Evolutionary conservation across 371 early-diverging fungal genomes (phyloP).

Genomic region (Rhizopus arrhizus): DNA sequence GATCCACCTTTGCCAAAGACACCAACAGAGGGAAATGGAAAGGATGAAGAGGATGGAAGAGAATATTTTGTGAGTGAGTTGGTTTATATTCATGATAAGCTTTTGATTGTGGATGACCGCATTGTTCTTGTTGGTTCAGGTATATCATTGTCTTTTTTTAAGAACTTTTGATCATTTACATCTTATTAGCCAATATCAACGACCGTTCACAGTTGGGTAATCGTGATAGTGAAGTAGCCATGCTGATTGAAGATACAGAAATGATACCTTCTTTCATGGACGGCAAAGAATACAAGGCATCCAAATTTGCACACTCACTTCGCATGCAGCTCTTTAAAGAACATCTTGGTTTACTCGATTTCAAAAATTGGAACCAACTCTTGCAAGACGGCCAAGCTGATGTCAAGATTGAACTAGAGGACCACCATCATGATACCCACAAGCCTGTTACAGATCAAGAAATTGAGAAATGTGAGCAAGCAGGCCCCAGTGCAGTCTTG

Average conservation of each 20-base stretch:
- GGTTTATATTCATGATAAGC: slow-evolving; percentile 90
- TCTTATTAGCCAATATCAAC: slow-evolving; percentile 43
- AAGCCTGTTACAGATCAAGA: slow-evolving; percentile 23
- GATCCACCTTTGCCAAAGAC: background rate
- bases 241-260: slow-evolving; percentile 81
- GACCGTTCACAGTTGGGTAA: slow-evolving; percentile 88
- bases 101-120: slow-evolving; percentile 90
- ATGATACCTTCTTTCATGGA: slow-evolving; percentile 72
- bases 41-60: slow-evolving; percentile 27
- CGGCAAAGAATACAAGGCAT: slow-evolving; percentile 72
- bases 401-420: background rate
- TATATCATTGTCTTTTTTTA: slow-evolving; percentile 20
- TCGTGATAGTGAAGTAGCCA: slow-evolving; percentile 90
- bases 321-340: slow-evolving; percentile 82
- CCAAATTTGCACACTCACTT: slow-evolving; percentile 73
- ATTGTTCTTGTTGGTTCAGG: slow-evolving; percentile 82
- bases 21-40: background rate
- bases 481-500: slow-evolving; percentile 31
- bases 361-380: slow-evolving; percentile 31
- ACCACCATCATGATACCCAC: slow-evolving; percentile 13
- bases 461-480: slow-evolving; percentile 23
- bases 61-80: slow-evolving; percentile 76
- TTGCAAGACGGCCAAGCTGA: background rate
- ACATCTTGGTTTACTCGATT: slow-evolving; percentile 74
- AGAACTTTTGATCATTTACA: background rate